Base-by-base conservation (phyloP, 345 rosid genomes). In the Ailanthus altissimus region DNA sequence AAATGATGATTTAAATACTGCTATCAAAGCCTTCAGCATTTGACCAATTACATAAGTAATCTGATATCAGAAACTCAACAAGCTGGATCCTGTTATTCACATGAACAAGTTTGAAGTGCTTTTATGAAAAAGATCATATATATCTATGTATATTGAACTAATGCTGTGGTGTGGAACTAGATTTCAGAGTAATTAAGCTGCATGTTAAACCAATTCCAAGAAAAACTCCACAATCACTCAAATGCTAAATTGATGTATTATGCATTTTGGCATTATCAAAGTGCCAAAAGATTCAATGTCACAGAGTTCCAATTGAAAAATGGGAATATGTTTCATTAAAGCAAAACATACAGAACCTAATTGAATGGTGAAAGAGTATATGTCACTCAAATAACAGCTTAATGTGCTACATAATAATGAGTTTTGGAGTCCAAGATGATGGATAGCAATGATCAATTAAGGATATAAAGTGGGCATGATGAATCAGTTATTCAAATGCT, bases 21-120 rank as follows among this genome's bases (percentile, higher is more conserved):
- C 76, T 79, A 71, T 96, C 97, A 65, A 91, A 90, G 61, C 77
- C 70, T 74, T 80, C 90, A 45, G 51, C 70, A 45, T 40, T 72
- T 40, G 88, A 88, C 98, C 99, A 96, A 28, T 76, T n/a, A 59
- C 80, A 15, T 71, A 93, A 71, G 86, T 90, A 83, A 79, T 90
- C 97, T n/a, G 88, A 83, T 77, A 90, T 72, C 84, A 92, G 65
- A 83, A 93, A 87, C 83, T 93, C 99, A 10, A 85, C 74, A 69
- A 91, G 93, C 90, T 97, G 98, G 81, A 92, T 90, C 91, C 98
- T 97, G 89, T 79, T 47, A 77, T 66, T 60, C 45, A 76, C 57
- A 62, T 23, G 47, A 18, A 74, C 51, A 72, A 36, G 25, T 23
- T 14, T 42, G 60, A 67, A 42, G 15, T 40, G 45, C 40, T 58